phyloP scores from a whole-genome alignment of 2,329 filamentous ascomycete species.

The Venturia pyrina region DNA sequence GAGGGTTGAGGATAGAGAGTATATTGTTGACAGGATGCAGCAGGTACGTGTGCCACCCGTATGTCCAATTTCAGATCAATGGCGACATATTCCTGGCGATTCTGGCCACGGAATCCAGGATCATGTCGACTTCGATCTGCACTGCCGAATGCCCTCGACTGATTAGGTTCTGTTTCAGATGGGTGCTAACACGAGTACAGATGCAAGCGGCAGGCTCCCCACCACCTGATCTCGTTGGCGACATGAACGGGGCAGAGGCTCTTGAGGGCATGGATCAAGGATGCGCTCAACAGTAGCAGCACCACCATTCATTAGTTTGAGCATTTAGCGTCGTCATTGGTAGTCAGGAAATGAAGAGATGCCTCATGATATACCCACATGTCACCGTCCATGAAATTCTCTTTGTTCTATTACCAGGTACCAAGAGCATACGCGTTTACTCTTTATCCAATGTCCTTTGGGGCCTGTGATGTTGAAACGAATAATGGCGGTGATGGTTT shows the following conservation, averaged over 20 bases:
- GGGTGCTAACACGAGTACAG: conserved; percentile 37
- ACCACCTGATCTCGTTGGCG: conserved; percentile 80
- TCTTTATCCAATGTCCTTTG: background rate
- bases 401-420: background rate
- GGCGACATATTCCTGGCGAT: no score
- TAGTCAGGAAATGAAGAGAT: background rate
- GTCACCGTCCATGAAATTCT: background rate
- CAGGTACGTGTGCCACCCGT: conserved; percentile 48
- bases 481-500: no score
- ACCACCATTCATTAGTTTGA: background rate
- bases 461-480: background rate
- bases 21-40: conserved; percentile 96
- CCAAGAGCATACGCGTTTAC: background rate
- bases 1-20: conserved; percentile 72
- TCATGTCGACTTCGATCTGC: background rate
- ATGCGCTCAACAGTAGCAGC: conserved; percentile 52
- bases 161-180: background rate
- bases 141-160: background rate
- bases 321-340: background rate
- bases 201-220: conserved; percentile 96
- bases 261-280: conserved; percentile 46
- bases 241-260: conserved; percentile 70
- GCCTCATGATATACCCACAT: background rate
- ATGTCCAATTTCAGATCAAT: background rate
- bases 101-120: background rate